phyloP scores from a whole-genome alignment of 2,329 filamentous ascomycete species.

The Emergomyces africanus region DNA sequence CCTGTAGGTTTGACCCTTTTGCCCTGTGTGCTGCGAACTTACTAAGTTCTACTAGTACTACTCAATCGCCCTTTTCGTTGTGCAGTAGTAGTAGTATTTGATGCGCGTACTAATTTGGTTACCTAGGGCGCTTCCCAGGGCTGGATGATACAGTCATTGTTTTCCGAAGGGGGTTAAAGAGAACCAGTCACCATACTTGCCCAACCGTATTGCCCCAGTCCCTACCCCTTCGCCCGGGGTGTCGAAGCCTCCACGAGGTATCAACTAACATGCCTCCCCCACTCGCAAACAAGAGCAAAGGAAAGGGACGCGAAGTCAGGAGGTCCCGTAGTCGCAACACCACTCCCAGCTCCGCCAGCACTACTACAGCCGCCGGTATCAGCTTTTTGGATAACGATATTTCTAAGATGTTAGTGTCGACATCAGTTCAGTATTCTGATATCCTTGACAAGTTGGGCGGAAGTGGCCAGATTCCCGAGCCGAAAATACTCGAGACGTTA shows the following conservation, averaged over 20 bases:
- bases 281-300: slow-evolving; percentile 37
- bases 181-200: not conserved
- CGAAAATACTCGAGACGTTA: slow-evolving; percentile 36
- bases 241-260: not conserved
- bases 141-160: not conserved
- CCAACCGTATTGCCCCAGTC: not conserved
- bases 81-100: not conserved
- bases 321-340: slow-evolving; percentile 50
- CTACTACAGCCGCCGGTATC: slow-evolving; percentile 26
- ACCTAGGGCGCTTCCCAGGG: too few relatives aligned
- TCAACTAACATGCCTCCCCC: slow-evolving; percentile 26
- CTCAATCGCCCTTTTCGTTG: not conserved
- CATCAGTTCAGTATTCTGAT: slow-evolving; percentile 42
- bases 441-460: slow-evolving; percentile 43
- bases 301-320: slow-evolving; percentile 40
- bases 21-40: too few relatives aligned
- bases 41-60: not conserved
- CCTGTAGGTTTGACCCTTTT: not conserved
- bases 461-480: slow-evolving; percentile 36
- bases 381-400: slow-evolving; percentile 44
- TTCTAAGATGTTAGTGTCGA: slow-evolving; percentile 35
- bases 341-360: slow-evolving; percentile 45
- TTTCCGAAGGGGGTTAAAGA: too few relatives aligned
- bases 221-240: not conserved
- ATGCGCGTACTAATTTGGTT: not conserved